These are phyloP conservation scores for Candida krabiensis DNA, from an alignment of 805 yeast genomes.

Conservation along the genomic window DNA sequence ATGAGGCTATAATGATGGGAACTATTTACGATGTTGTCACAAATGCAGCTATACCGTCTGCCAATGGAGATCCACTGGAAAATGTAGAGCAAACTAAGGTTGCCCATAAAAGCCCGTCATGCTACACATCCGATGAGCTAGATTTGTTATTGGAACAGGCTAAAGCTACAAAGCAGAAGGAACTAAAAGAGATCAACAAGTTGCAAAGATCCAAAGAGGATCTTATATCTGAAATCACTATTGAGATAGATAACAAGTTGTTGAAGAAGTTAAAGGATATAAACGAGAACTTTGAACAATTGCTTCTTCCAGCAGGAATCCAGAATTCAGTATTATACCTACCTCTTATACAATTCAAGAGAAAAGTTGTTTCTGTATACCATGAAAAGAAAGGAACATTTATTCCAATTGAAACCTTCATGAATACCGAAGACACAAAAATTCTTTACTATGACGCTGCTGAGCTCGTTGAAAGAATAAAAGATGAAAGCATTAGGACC, in stretches of 20 bases:
- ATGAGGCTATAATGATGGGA: not conserved
- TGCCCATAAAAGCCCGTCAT: not conserved
- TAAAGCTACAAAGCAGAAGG: conserved; percentile 13
- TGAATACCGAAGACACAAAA: conserved; percentile 43
- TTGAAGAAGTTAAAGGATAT: conserved; percentile 31
- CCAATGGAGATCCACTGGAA: not conserved
- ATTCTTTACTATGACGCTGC: conserved; percentile 48
- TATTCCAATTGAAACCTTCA: conserved; percentile 45
- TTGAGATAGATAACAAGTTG: conserved; percentile 39
- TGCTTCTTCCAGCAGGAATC: conserved; percentile 15
- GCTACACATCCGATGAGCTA: conserved; percentile 17
- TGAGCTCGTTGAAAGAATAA: conserved; percentile 40
- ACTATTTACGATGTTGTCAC: not conserved
- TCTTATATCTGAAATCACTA: conserved; percentile 48
- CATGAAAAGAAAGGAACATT: conserved; percentile 49
- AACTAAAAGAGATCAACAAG: conserved; percentile 36
- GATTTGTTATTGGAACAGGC: conserved; percentile 23
- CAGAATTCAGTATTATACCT: conserved; percentile 27
- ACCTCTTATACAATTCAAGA: conserved; percentile 53
- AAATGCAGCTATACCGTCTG: not conserved
- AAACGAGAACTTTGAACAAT: conserved; percentile 16
- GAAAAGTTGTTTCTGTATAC: conserved; percentile 50
- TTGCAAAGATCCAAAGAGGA: conserved; percentile 47
- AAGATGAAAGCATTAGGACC: conserved; percentile 25
- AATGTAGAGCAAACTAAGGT: not conserved